phyloP scores from a whole-genome alignment of 2,329 filamentous ascomycete genomes.

The Neocatenulostroma microsporum region DNA sequence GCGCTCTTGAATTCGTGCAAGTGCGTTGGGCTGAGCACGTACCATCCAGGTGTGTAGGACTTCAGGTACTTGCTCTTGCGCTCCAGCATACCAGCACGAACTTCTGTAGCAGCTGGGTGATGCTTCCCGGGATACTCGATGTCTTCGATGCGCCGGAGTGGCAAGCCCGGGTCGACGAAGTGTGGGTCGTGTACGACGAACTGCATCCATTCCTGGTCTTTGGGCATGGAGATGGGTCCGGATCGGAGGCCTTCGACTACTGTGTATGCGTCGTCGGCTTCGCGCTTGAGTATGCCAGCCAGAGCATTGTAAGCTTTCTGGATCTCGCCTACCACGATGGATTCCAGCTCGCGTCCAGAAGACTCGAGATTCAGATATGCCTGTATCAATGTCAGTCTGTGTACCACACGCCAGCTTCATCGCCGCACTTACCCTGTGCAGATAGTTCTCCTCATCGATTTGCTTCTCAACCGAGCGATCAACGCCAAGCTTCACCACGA shows the following conservation, averaged over 20 bases:
- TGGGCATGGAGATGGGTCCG: slow-evolving; percentile 86
- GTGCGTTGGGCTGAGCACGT: slow-evolving; percentile 91
- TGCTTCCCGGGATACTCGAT: slow-evolving; percentile 89
- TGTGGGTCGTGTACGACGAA: slow-evolving; percentile 77
- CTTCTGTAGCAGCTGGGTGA: slow-evolving; percentile 73
- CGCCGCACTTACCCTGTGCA: slow-evolving; percentile 63
- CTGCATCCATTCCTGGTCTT: slow-evolving; percentile 80
- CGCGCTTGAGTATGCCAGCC: slow-evolving; percentile 81
- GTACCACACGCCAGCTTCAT: neutral
- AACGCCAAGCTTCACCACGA: slow-evolving; percentile 73
- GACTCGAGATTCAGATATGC: slow-evolving; percentile 91
- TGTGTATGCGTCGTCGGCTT: slow-evolving; percentile 72
- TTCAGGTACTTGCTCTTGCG: slow-evolving; percentile 98
- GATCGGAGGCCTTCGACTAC: slow-evolving; percentile 72
- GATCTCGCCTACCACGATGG: slow-evolving; percentile 93
- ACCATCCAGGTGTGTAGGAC: slow-evolving; percentile 95
- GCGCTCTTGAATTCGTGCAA: slow-evolving; percentile 99
- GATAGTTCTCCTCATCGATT: slow-evolving; percentile 93
- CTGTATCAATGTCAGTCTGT: slow-evolving; percentile 39
- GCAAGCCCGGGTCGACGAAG: slow-evolving; percentile 76
- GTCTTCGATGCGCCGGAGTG: slow-evolving; percentile 67
- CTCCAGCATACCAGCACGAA: slow-evolving; percentile 84
- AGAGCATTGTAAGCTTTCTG: slow-evolving; percentile 97
- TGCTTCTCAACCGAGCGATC: slow-evolving; percentile 88
- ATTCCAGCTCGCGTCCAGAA: slow-evolving; percentile 89